Percentiles rank a stretch among this genome's conserved stretches.
phyloP scores from a whole-genome alignment of 1,284 basidiomycete genomes.

The Papiliotrema laurentii region DNA sequence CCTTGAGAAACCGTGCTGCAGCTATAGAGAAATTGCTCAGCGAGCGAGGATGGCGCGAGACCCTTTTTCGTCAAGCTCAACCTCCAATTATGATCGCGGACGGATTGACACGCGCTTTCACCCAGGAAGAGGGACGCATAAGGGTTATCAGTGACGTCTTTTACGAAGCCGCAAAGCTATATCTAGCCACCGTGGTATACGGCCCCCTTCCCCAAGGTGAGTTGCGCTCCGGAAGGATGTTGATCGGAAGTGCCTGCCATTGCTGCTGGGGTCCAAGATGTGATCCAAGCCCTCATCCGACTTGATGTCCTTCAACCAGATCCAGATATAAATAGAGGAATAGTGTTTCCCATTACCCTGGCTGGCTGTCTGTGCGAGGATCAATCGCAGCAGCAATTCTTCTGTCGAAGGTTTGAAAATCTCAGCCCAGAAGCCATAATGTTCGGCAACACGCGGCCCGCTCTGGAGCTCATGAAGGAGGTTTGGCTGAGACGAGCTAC shows the following conservation, averaged over 20 bases:
- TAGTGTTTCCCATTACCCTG: constrained; percentile 49
- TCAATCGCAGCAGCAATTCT: constrained; percentile 48
- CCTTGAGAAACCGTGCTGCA: constrained; percentile 56
- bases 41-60: constrained; percentile 19
- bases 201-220: constrained; percentile 22
- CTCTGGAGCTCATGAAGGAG: constrained; percentile 55
- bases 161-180: constrained; percentile 16
- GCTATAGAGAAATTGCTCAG: constrained; percentile 53
- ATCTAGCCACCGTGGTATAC: constrained; percentile 19
- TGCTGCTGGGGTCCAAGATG: constrained; percentile 46
- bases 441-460: constrained; percentile 60
- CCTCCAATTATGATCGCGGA: neutral
- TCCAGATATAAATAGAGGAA: constrained; percentile 64
- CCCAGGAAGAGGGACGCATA: neutral
- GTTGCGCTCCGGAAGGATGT: constrained; percentile 1
- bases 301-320: constrained; percentile 42
- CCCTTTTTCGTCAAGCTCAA: neutral
- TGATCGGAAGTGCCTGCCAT: constrained; percentile 19
- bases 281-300: constrained; percentile 46
- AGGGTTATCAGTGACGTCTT: constrained; percentile 20
- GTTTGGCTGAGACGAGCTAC: constrained; percentile 65
- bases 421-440: constrained; percentile 53
- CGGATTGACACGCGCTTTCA: neutral
- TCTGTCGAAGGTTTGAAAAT: constrained; percentile 53
- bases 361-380: constrained; percentile 21